These are phyloP conservation scores for Candida sonorensis DNA, from an alignment of 805 yeast genomes.

Conservation along the genomic window DNA sequence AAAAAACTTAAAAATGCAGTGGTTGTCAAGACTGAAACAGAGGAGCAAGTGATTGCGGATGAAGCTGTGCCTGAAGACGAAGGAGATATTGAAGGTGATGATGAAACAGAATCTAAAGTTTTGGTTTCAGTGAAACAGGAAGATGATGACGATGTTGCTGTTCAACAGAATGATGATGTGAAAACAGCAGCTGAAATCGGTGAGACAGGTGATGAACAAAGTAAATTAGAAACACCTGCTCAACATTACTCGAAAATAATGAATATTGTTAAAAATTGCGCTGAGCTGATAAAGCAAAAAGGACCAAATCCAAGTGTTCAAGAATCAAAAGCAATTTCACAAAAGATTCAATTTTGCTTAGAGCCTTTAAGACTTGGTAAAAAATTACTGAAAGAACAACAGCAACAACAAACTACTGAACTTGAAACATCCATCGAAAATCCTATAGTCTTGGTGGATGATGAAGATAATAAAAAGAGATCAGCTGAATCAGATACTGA, in stretches of 20 bases:
- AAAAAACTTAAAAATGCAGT: neutral
- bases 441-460: no score
- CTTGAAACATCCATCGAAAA: no score
- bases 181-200: no score
- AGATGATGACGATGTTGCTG: neutral
- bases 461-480: slow-evolving; percentile 2
- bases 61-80: neutral
- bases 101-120: slow-evolving; percentile 8
- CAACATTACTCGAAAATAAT: slow-evolving; percentile 39
- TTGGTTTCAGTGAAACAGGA: neutral
- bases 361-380: slow-evolving; percentile 40
- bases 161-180: neutral
- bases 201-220: no score
- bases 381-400: slow-evolving; percentile 15
- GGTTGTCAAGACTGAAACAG: slow-evolving; percentile 4
- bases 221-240: slow-evolving; percentile 7
- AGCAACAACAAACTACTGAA: no score
- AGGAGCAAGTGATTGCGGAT: neutral
- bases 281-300: slow-evolving; percentile 33
- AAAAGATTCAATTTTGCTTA: slow-evolving; percentile 54
- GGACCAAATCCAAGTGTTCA: slow-evolving; percentile 45
- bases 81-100: slow-evolving; percentile 4
- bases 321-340: slow-evolving; percentile 56
- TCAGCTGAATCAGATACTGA: no score
- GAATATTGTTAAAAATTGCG: slow-evolving; percentile 42